phyloP scores from a whole-genome alignment of 73 alveolate species.

The Paramecium tetraurelia region DNA sequence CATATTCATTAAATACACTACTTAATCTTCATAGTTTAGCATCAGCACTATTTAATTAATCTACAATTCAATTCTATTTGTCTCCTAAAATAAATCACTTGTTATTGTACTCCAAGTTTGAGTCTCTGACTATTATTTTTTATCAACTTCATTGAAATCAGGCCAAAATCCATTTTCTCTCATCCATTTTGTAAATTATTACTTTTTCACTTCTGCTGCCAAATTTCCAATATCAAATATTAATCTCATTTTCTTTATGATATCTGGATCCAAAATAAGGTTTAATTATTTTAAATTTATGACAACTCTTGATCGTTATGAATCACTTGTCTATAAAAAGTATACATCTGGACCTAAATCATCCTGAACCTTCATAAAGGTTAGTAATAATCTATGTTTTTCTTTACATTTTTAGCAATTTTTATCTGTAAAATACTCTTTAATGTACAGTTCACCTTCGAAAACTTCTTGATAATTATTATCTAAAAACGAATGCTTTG shows the following conservation, averaged over 20 bases:
- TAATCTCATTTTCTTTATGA: not conserved
- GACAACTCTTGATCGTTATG: not conserved
- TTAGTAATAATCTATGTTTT: not conserved
- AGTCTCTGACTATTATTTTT: not conserved
- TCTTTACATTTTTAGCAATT: not conserved
- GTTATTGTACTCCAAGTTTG: not conserved
- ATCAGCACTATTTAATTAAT: not conserved
- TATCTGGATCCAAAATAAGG: not conserved
- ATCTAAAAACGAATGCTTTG: not conserved
- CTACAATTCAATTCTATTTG: not conserved
- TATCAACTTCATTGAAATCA: slow-evolving; percentile 33
- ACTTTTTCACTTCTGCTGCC: not conserved
- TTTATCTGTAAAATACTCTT: not conserved
- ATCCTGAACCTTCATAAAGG: not conserved
- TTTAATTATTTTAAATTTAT: not conserved
- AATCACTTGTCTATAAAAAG: not conserved
- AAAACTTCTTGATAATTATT: not conserved
- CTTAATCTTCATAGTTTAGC: not conserved
- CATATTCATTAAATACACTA: slow-evolving; percentile 28
- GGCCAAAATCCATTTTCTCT: slow-evolving; percentile 54
- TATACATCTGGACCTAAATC: not conserved
- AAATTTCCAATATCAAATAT: slow-evolving; percentile 36
- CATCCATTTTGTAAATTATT: slow-evolving; percentile 26
- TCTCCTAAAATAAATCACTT: not conserved
- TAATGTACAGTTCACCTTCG: not conserved